A percentile compares a stretch with the other conserved stretches of the same genome.
Conservation (phyloP, 345 rosid genomes). For the Eucalyptus virginea region DNA sequence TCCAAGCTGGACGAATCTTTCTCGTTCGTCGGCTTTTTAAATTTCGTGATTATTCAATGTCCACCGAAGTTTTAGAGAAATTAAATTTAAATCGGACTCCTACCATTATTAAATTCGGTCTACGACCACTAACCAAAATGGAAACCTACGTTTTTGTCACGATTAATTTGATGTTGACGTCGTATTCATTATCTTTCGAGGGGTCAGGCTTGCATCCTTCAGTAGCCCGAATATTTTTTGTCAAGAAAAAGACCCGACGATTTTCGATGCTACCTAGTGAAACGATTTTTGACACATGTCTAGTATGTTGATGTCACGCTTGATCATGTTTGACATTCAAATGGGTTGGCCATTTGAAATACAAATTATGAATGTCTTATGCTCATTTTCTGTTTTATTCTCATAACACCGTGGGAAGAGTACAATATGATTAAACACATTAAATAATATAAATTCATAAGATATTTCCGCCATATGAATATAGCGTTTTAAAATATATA, state of each 20-base stretch:
- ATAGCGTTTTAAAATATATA: not conserved
- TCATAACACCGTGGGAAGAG: rapidly evolving
- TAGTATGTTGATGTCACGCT: not conserved
- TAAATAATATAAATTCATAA: not conserved
- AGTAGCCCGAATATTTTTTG: not conserved
- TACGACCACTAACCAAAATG: not conserved
- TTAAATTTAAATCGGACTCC: not conserved
- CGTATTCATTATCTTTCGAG: not conserved
- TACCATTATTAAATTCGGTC: not conserved
- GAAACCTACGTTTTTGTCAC: not conserved
- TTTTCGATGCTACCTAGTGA: not conserved
- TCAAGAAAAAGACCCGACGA: not conserved
- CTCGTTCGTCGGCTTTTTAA: not conserved
- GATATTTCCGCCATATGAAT: not conserved
- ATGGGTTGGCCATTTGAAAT: not conserved
- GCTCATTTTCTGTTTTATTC: not conserved
- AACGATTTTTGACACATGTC: not conserved
- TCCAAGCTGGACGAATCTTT: not conserved
- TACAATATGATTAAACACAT: not conserved
- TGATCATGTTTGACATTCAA: not conserved
- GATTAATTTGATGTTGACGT: not conserved
- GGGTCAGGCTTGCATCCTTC: not conserved
- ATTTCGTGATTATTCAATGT: not conserved
- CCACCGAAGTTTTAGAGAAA: not conserved
- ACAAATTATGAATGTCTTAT: not conserved